Percentiles rank a stretch among this genome's conserved stretches.
These are phyloP conservation scores for Termitomyces sp. DNA, from an alignment of 768 basidiomycete species.

Conservation along the genomic window DNA sequence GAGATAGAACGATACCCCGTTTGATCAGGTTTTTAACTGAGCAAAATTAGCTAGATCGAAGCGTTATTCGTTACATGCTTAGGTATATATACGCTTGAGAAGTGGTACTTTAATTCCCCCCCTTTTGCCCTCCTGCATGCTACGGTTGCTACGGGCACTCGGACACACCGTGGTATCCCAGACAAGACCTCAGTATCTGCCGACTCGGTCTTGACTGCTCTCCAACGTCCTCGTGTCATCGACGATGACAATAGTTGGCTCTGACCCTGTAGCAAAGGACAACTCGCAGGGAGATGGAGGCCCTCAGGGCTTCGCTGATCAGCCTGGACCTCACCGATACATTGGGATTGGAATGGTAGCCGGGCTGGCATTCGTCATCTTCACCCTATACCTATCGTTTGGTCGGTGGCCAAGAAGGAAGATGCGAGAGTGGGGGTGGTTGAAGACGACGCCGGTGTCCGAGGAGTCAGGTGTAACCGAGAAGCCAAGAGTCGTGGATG, in stretches of 20 bases:
- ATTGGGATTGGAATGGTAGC: constrained; percentile 40
- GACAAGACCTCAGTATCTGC: not conserved
- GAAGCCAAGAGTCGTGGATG: constrained; percentile 9
- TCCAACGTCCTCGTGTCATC: constrained; percentile 14
- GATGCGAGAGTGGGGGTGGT: constrained; percentile 9
- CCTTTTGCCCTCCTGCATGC: constrained; percentile 4
- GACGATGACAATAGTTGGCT: constrained; percentile 18
- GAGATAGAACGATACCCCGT: constrained; percentile 15
- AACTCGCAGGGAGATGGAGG: constrained; percentile 9
- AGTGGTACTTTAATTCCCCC: constrained; percentile 4
- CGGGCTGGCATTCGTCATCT: constrained; percentile 25
- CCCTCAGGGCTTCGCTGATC: constrained; percentile 16
- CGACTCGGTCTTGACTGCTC: not conserved
- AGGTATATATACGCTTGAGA: constrained; percentile 5
- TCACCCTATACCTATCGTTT: constrained; percentile 31
- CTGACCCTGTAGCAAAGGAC: constrained; percentile 19
- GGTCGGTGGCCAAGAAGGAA: constrained; percentile 27
- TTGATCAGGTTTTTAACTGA: constrained; percentile 8
- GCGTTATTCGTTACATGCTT: constrained; percentile 9
- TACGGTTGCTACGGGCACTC: not conserved
- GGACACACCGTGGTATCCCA: not conserved
- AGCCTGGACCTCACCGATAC: constrained; percentile 32
- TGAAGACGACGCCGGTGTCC: constrained; percentile 3
- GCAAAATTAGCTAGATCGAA: constrained; percentile 19
- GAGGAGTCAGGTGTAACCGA: constrained; percentile 1